Evolutionary conservation across 768 basidiomycete species (phyloP).

Genomic region (Lentinula detonsa): DNA sequence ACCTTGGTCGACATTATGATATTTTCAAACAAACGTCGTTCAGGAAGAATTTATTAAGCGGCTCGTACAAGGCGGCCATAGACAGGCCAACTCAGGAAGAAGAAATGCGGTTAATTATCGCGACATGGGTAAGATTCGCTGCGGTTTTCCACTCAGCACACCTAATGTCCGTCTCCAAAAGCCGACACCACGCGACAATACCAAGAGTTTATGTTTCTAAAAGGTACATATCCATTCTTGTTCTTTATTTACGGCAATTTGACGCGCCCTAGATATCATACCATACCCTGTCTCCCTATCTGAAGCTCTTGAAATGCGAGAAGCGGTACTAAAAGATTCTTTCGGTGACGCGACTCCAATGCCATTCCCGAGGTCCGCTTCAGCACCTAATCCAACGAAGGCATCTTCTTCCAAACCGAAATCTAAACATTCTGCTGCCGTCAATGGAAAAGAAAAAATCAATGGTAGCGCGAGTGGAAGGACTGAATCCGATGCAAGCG

Average conservation of each 20-base stretch:
- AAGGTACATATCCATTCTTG: constrained; percentile 30
- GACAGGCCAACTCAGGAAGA: constrained; percentile 53
- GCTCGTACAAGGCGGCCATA: constrained; percentile 62
- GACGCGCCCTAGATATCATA: constrained; percentile 48
- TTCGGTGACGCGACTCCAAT: constrained; percentile 47
- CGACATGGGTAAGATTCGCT: constrained; percentile 60
- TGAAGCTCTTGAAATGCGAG: constrained; percentile 54
- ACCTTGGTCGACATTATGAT: constrained; percentile 10
- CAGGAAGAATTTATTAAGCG: constrained; percentile 87
- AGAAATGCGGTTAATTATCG: constrained; percentile 58
- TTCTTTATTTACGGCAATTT: background rate
- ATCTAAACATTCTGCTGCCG: constrained; percentile 22
- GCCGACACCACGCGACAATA: constrained; percentile 55
- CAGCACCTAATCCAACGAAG: constrained; percentile 11
- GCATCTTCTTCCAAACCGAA: constrained; percentile 27
- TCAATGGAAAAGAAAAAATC: constrained; percentile 28
- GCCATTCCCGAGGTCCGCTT: constrained; percentile 21
- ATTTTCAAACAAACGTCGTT: constrained; percentile 6
- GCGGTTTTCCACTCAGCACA: constrained; percentile 4
- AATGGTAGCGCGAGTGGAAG: constrained; percentile 20
- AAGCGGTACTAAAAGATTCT: constrained; percentile 41
- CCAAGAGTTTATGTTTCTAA: constrained; percentile 69
- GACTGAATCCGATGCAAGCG: constrained; percentile 18
- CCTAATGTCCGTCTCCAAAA: constrained; percentile 18
- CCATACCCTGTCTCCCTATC: constrained; percentile 53